phyloP scores from a whole-genome alignment of 768 basidiomycete species.

The Tylopilus subfusipes region DNA sequence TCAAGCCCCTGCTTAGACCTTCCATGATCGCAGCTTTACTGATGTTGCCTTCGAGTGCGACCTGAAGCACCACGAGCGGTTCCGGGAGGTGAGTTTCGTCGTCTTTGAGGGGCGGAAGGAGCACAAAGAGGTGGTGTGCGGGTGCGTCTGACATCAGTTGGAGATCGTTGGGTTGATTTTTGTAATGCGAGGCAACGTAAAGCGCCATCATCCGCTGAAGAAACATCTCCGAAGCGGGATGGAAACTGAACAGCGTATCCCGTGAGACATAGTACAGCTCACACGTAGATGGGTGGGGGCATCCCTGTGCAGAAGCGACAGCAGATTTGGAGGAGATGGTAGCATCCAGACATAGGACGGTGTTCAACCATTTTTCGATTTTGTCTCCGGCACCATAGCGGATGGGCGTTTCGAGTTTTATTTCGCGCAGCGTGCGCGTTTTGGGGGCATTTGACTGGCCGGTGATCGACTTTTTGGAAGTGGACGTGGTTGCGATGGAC shows the following conservation, averaged over 20 bases:
- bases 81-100: slow-evolving; percentile 91
- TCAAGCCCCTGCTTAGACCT: slow-evolving; percentile 74
- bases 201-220: slow-evolving; percentile 98
- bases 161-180: slow-evolving; percentile 99
- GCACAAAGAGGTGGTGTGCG: slow-evolving; percentile 93
- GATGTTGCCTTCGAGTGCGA: slow-evolving; percentile 93
- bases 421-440: slow-evolving; percentile 75
- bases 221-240: slow-evolving; percentile 96
- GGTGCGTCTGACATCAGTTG: slow-evolving; percentile 96
- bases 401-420: slow-evolving; percentile 93
- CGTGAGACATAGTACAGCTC: slow-evolving; percentile 94
- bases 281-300: slow-evolving; percentile 91
- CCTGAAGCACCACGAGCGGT: slow-evolving; percentile 92
- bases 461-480: slow-evolving; percentile 48
- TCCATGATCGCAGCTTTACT: slow-evolving; percentile 83
- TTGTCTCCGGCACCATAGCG: slow-evolving; percentile 85
- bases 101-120: slow-evolving; percentile 88
- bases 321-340: slow-evolving; percentile 50
- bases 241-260: slow-evolving; percentile 95
- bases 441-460: slow-evolving; percentile 60
- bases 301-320: slow-evolving; percentile 55
- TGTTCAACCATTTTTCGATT: slow-evolving; percentile 93
- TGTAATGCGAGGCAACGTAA: slow-evolving; percentile 97
- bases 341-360: slow-evolving; percentile 86
- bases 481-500: slow-evolving; percentile 32